phyloP scores from a whole-genome alignment of 805 yeast genomes.

The Wickerhamiella siamensis region DNA sequence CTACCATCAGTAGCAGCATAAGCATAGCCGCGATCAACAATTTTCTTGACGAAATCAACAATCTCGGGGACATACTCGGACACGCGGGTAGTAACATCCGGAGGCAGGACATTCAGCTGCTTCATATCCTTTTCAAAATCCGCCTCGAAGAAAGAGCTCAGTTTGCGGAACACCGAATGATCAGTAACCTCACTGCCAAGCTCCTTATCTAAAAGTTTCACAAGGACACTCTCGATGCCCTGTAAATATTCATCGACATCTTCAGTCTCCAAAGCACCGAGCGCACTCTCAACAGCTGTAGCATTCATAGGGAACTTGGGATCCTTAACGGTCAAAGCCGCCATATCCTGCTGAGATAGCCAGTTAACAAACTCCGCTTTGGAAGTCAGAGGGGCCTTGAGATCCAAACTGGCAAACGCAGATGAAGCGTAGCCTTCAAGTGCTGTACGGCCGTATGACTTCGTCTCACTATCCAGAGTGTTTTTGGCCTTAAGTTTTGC shows the following conservation, averaged over 20 bases:
- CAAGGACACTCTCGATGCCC: conserved; percentile 58
- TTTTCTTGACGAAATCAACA: conserved; percentile 57
- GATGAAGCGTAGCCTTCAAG: conserved; percentile 35
- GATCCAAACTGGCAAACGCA: conserved; percentile 37
- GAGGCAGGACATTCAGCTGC: conserved; percentile 66
- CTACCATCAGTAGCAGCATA: conserved; percentile 76
- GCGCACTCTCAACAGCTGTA: conserved; percentile 44
- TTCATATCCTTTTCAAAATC: conserved; percentile 78
- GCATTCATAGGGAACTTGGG: conserved; percentile 85
- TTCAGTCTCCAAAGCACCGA: conserved; percentile 26
- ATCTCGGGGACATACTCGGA: conserved; percentile 93
- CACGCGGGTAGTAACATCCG: conserved; percentile 81
- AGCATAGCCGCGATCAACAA: conserved; percentile 70
- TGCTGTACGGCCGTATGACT: conserved; percentile 9
- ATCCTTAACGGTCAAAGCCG: conserved; percentile 36
- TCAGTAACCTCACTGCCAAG: conserved; percentile 68
- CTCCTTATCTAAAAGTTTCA: conserved; percentile 55
- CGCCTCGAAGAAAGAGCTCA: conserved; percentile 83
- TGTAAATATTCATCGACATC: conserved; percentile 28
- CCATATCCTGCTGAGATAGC: conserved; percentile 36
- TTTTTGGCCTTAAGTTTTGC: conserved; percentile 20
- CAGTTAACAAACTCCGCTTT: conserved; percentile 35
- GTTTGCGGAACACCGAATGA: conserved; percentile 63
- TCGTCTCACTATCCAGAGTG: conserved; percentile 29
- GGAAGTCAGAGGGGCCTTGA: conserved; percentile 18